Evolutionary conservation across 2,329 filamentous ascomycete species (phyloP).

Genomic region (Diplodia seriata): DNA sequence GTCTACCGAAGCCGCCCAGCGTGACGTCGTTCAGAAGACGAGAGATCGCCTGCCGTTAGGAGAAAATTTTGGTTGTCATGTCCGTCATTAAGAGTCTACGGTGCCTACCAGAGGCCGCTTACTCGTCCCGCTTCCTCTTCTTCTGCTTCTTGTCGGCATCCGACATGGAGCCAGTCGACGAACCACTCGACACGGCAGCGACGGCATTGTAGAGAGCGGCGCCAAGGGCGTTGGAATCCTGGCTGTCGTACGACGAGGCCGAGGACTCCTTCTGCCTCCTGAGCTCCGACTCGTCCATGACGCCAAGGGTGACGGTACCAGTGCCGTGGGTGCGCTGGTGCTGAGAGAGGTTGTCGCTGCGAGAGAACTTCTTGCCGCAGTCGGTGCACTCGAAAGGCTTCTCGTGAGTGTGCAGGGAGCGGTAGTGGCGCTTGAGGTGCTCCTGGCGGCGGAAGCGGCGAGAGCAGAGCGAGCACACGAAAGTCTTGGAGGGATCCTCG

Average conservation of each 20-base stretch:
- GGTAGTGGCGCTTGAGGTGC: constrained; percentile 97
- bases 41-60: constrained; percentile 33
- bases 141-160: constrained; percentile 53
- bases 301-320: constrained; percentile 88
- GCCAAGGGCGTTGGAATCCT: constrained; percentile 49
- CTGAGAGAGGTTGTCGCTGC: constrained; percentile 95
- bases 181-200: constrained; percentile 40
- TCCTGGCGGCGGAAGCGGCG: constrained; percentile 98
- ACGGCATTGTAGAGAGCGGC: constrained; percentile 50
- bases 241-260: constrained; percentile 42
- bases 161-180: constrained; percentile 44
- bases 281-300: constrained; percentile 74
- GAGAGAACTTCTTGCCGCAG: constrained; percentile 99
- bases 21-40: constrained; percentile 45
- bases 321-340: constrained; percentile 93
- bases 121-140: constrained; percentile 77
- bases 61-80: constrained; percentile 23
- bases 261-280: constrained; percentile 37
- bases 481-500: constrained; percentile 97
- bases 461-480: constrained; percentile 94
- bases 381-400: constrained; percentile 98
- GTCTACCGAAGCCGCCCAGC: constrained; percentile 45
- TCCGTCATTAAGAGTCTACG: constrained; percentile 21
- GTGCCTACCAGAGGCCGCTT: constrained; percentile 22
- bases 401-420: constrained; percentile 96